Percentiles rank a stretch among this genome's conserved stretches.
These are phyloP conservation scores for Fusarium devonianum DNA, from an alignment of 2,329 filamentous ascomycete genomes.

Conservation along the genomic window DNA sequence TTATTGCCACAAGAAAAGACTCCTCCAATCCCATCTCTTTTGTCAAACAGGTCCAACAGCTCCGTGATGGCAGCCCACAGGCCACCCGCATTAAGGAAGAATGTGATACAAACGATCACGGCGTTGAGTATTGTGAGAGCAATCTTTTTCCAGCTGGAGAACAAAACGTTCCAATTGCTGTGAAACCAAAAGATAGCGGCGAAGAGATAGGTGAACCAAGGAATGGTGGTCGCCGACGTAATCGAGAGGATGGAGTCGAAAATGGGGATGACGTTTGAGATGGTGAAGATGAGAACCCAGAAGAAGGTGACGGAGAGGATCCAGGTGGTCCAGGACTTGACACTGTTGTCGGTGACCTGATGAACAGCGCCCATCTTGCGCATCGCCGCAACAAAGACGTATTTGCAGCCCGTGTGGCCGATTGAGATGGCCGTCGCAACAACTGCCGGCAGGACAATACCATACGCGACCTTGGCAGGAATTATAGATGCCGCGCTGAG, in stretches of 20 bases:
- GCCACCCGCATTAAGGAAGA: constrained; percentile 40
- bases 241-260: constrained; percentile 43
- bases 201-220: constrained; percentile 41
- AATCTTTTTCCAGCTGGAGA: constrained; percentile 31
- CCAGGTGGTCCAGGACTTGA: constrained; percentile 41
- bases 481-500: constrained; percentile 34
- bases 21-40: constrained; percentile 18
- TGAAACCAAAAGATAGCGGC: constrained; percentile 39
- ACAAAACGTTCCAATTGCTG: constrained; percentile 30
- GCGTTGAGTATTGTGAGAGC: constrained; percentile 28
- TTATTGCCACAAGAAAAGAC: constrained; percentile 38
- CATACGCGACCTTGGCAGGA: constrained; percentile 40
- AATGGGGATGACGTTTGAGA: constrained; percentile 41
- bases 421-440: constrained; percentile 36
- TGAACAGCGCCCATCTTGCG: constrained; percentile 26
- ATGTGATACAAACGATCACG: constrained; percentile 25
- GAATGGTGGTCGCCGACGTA: constrained; percentile 35
- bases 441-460: constrained; percentile 37
- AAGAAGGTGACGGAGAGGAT: constrained; percentile 31
- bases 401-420: constrained; percentile 41
- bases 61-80: constrained; percentile 38
- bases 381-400: constrained; percentile 32
- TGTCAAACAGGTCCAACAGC: constrained; percentile 29
- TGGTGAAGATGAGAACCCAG: constrained; percentile 39
- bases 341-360: constrained; percentile 31